phyloP scores from a whole-genome alignment of 768 basidiomycete species.

The Mycena polygramma region DNA sequence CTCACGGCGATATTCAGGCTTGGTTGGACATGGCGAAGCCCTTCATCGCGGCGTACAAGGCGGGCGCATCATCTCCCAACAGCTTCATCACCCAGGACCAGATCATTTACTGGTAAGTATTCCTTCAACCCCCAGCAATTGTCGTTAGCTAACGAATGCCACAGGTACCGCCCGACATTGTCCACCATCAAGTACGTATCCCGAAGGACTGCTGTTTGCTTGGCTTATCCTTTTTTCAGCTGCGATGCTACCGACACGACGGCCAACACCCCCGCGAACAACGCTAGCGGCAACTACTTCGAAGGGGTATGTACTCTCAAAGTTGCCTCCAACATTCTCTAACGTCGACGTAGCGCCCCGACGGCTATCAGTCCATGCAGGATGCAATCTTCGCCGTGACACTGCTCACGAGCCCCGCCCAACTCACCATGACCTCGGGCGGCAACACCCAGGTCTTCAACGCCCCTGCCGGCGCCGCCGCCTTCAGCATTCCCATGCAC shows the following conservation, averaged over 20 bases:
- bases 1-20: slow-evolving; percentile 1
- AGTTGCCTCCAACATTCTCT: neutral
- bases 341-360: slow-evolving; percentile 12
- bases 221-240: neutral
- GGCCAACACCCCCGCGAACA: slow-evolving; percentile 33
- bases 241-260: slow-evolving; percentile 38
- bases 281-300: slow-evolving; percentile 37
- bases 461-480: slow-evolving; percentile 31
- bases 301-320: slow-evolving; percentile 6
- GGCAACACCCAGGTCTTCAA: slow-evolving; percentile 16
- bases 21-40: slow-evolving; percentile 63
- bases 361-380: slow-evolving; percentile 31
- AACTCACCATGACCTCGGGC: slow-evolving; percentile 33
- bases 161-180: slow-evolving; percentile 35
- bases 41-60: slow-evolving; percentile 61
- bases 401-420: slow-evolving; percentile 23
- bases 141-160: neutral
- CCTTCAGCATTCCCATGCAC: slow-evolving; percentile 33
- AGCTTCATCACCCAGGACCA: slow-evolving; percentile 36
- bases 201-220: neutral
- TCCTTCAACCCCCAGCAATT: too few relatives aligned
- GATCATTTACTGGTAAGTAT: slow-evolving; percentile 34
- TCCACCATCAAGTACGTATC: slow-evolving; percentile 25
- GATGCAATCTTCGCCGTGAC: slow-evolving; percentile 36
- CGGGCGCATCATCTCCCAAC: slow-evolving; percentile 44